Evolutionary conservation across 495 filamentous ascomycete genomes (phyloP).

Genomic region (Articulospora tetracladia): DNA sequence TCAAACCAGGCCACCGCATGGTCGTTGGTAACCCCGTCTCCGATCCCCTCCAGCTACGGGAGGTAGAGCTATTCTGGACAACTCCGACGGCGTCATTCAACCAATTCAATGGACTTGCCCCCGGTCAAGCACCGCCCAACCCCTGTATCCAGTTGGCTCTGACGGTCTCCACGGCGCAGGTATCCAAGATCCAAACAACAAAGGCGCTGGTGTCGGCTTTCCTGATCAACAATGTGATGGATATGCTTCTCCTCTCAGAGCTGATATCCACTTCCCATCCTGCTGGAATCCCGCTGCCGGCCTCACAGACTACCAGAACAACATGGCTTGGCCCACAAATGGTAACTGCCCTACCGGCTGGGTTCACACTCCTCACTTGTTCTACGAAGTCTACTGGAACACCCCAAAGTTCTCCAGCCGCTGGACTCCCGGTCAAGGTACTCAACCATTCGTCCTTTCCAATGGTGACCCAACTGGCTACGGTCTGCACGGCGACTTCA

Average conservation of each 20-base stretch:
- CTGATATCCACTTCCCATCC: slow-evolving; percentile 86
- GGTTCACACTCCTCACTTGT: slow-evolving; percentile 42
- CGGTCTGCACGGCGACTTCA: slow-evolving; percentile 75
- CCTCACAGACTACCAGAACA: slow-evolving; percentile 54
- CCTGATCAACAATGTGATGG: slow-evolving; percentile 59
- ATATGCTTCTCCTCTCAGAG: slow-evolving; percentile 46
- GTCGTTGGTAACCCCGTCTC: slow-evolving; percentile 57
- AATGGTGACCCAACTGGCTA: slow-evolving; percentile 66
- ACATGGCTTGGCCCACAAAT: slow-evolving; percentile 51
- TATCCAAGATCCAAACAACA: slow-evolving; percentile 44
- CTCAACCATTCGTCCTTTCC: slow-evolving; percentile 40
- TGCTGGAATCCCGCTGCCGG: slow-evolving; percentile 80
- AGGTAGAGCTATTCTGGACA: slow-evolving; percentile 27
- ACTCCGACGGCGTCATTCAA: slow-evolving; percentile 20
- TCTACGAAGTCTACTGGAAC: slow-evolving; percentile 61
- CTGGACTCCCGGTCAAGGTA: slow-evolving; percentile 43
- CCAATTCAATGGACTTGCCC: slow-evolving; percentile 51
- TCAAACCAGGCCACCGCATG: slow-evolving; percentile 71
- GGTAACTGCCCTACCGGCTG: slow-evolving; percentile 52
- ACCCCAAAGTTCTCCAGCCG: slow-evolving; percentile 46
- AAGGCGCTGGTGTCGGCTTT: slow-evolving; percentile 35
- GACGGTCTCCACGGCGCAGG: slow-evolving; percentile 35
- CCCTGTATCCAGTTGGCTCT: slow-evolving; percentile 22
- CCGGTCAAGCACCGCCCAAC: slow-evolving; percentile 24
- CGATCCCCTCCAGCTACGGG: slow-evolving; percentile 36